These are phyloP conservation scores for Tricholoma saponaceum DNA, from an alignment of 768 basidiomycete genomes.

Conservation along the genomic window DNA sequence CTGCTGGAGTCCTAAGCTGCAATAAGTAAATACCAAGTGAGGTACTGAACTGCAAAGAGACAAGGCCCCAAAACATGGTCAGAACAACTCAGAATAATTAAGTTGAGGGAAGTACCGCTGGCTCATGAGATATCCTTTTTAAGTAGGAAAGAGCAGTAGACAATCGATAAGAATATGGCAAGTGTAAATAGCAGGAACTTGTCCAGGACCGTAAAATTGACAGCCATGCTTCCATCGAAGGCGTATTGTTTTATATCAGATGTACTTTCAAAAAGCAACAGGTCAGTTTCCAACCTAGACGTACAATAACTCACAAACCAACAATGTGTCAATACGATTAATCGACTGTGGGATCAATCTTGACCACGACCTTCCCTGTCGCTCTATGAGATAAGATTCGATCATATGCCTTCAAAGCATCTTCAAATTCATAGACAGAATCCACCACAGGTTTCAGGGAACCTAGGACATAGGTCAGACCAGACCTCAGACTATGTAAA, in stretches of 20 bases:
- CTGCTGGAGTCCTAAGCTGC: too few species aligned
- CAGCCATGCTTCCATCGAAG: background rate
- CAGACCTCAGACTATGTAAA: background rate
- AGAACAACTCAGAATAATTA: too few species aligned
- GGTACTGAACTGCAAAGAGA: too few species aligned
- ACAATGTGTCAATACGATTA: background rate
- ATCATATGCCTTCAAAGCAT: conserved; percentile 59
- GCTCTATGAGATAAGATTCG: conserved; percentile 50
- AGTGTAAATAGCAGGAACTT: too few species aligned
- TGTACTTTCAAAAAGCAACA: background rate
- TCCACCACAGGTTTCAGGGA: conserved; percentile 55
- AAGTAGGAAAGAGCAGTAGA: too few species aligned
- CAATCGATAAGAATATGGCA: too few species aligned
- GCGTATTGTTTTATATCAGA: background rate
- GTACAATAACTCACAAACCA: background rate
- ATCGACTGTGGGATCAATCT: conserved; percentile 24
- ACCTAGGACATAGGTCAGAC: conserved; percentile 26
- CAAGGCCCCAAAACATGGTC: too few species aligned
- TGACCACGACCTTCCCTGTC: conserved; percentile 65
- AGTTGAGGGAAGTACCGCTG: too few species aligned
- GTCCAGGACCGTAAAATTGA: background rate
- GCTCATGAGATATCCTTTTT: too few species aligned
- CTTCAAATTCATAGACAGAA: conserved; percentile 52
- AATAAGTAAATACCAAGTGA: too few species aligned
- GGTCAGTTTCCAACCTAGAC: background rate